These are phyloP conservation scores for Phytopythium sindhum DNA, from an alignment of 352 stramenopile species.

Conservation along the genomic window DNA sequence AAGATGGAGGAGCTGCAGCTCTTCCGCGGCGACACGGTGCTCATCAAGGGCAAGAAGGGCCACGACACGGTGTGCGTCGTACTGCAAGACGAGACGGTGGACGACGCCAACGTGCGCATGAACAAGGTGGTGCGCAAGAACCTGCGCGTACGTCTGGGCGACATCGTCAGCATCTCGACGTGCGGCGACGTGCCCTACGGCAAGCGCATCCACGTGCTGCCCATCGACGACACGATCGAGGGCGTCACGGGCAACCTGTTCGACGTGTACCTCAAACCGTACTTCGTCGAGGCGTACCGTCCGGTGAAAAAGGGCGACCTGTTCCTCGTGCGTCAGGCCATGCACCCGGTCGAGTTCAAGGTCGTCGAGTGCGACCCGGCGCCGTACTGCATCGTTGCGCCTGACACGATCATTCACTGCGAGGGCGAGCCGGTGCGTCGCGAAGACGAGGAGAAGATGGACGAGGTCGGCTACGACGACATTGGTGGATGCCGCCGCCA, in stretches of 20 bases:
- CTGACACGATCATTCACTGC: constrained; percentile 99
- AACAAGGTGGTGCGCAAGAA: constrained; percentile 99
- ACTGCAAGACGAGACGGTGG: constrained; percentile 96
- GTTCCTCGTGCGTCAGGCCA: constrained; percentile 97
- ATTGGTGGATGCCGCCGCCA: constrained; percentile 98
- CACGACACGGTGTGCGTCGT: constrained; percentile 98
- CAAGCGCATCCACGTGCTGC: constrained; percentile 98
- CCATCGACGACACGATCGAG: constrained; percentile 99
- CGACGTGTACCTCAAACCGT: constrained; percentile 99
- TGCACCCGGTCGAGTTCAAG: constrained; percentile 99
- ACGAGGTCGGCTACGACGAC: constrained; percentile 99
- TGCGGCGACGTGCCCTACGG: constrained; percentile 98
- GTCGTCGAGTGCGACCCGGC: constrained; percentile 98
- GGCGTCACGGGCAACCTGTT: constrained; percentile 99
- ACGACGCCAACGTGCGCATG: constrained; percentile 97
- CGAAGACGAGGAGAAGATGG: constrained; percentile 98
- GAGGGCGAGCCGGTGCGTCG: constrained; percentile 98
- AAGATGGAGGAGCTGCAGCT: constrained; percentile 99
- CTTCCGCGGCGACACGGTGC: constrained; percentile 98
- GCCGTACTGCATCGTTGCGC: constrained; percentile 98
- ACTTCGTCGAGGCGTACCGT: constrained; percentile 99
- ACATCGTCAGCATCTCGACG: constrained; percentile 96
- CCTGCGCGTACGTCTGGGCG: constrained; percentile 95
- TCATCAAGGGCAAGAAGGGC: constrained; percentile 99
- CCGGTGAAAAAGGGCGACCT: constrained; percentile 99